phyloP scores from a whole-genome alignment of 768 basidiomycete genomes.

The Tephrocybe sp. region DNA sequence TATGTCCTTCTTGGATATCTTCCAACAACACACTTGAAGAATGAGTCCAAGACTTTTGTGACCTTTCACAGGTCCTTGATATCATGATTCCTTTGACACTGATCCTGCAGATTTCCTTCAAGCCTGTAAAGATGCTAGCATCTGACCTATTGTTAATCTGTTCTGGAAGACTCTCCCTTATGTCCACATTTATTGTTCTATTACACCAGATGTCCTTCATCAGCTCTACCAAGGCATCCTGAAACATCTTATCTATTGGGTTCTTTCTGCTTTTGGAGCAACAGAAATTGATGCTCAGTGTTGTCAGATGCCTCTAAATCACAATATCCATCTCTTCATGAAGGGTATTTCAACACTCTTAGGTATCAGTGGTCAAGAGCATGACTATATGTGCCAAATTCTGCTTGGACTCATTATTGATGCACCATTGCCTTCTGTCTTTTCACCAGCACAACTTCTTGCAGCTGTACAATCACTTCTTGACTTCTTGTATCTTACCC shows the following conservation, averaged over 20 bases:
- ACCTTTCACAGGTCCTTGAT: slow-evolving; percentile 18
- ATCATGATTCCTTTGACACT: slow-evolving; percentile 22
- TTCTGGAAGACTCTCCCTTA: too few species aligned
- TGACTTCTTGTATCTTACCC: slow-evolving; percentile 39
- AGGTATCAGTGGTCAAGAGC: too few species aligned
- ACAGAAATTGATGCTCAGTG: slow-evolving; percentile 37
- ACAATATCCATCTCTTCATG: too few species aligned
- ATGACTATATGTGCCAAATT: too few species aligned
- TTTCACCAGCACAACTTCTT: slow-evolving; percentile 16
- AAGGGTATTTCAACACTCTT: too few species aligned
- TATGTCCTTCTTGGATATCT: too few species aligned
- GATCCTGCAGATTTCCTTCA: too few species aligned
- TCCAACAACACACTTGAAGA: slow-evolving; percentile 31
- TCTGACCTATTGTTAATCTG: slow-evolving; percentile 24
- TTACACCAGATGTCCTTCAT: slow-evolving; percentile 35
- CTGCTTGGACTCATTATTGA: too few species aligned
- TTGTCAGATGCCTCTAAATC: slow-evolving; percentile 30
- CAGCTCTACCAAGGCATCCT: slow-evolving; percentile 34
- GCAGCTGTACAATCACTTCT: slow-evolving; percentile 29
- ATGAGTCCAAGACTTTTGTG: slow-evolving; percentile 23
- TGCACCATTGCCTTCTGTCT: slow-evolving; percentile 13
- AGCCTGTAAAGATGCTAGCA: too few species aligned
- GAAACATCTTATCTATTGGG: slow-evolving; percentile 33
- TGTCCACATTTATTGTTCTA: slow-evolving; percentile 23
- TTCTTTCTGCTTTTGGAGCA: slow-evolving; percentile 21